These are phyloP conservation scores for Quambalaria eucalypti DNA, from an alignment of 1,284 basidiomycete species.

Conservation along the genomic window DNA sequence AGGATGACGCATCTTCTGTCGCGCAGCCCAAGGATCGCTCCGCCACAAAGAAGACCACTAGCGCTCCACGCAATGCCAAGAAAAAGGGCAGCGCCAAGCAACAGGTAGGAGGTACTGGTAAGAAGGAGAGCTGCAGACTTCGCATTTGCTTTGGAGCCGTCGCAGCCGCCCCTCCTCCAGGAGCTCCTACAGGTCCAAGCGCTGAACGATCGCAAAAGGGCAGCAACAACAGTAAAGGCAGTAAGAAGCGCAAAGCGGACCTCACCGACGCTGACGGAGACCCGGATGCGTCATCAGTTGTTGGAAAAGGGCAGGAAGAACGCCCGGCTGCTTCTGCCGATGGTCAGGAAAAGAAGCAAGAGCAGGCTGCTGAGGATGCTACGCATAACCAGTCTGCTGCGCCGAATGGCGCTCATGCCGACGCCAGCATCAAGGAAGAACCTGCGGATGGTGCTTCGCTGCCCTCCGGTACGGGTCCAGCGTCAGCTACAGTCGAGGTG, in stretches of 20 bases:
- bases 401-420: too few species aligned
- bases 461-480: background rate
- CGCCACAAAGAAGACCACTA: background rate
- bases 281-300: background rate
- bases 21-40: background rate
- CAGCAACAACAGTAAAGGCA: background rate
- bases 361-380: too few species aligned
- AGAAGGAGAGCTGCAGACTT: background rate
- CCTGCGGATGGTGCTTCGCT: background rate
- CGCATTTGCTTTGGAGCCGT: constrained; percentile 4
- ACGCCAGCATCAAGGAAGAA: background rate
- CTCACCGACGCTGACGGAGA: background rate
- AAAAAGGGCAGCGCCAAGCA: too few species aligned
- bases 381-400: too few species aligned
- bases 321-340: background rate
- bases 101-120: too few species aligned
- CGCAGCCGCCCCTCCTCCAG: background rate
- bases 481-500: background rate
- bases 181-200: background rate
- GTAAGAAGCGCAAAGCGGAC: background rate
- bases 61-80: too few species aligned
- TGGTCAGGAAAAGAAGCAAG: background rate
- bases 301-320: background rate
- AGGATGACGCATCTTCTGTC: background rate
- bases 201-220: background rate